Evolutionary conservation across 1,139 yeast genomes (phyloP), one percentile per base, ranked within the genome.

Genomic region (Ashbya aceris): DNA sequence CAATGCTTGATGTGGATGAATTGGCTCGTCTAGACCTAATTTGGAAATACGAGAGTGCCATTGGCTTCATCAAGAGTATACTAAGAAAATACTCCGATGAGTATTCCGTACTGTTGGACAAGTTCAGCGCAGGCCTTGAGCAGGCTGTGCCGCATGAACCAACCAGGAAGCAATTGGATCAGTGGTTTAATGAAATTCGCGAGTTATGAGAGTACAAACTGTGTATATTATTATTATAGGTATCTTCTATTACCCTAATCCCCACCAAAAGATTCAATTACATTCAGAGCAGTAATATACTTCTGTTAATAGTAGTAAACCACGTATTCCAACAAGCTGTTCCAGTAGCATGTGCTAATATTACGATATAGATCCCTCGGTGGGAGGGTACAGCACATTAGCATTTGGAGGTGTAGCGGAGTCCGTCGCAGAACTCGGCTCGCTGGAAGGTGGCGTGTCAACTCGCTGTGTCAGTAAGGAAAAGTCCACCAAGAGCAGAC

Each of bases 41-140:
- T 27, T 68, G 71, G 71, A 66, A 67, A 45, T 67, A 67, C 43
- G 59, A 60, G 35, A 54, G 63, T 8, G 45, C 60, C 10, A 39
- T 65, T 39, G 59, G 64, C 9, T 62, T 68, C 39, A 43, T 64
- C 12, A 67, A 67, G 51, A 59, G 70, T 43, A 30, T 66, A 8
- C 40, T 69, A 40, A 65, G 73, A 61, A 67, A 66, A 42, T 67
- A 55, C 41, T 56, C 66, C 3, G 60, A 54, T 31, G 65, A 65
- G 41, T 64, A 55, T 43, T 49, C 47, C 9, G 43, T 47, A n/a
- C 42, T 58, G 30, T 39, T 44, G 8, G 57, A 53, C 5, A 56
- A 56, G 13, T 49, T 62, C 26, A 50, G 48, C 17, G 34, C 38
- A 4, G 52, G 51, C n/a, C 38, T 54, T 12, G 51, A 53, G 32